Base-by-base conservation (phyloP, 352 stramenopile genomes). In the Albugo candida region DNA sequence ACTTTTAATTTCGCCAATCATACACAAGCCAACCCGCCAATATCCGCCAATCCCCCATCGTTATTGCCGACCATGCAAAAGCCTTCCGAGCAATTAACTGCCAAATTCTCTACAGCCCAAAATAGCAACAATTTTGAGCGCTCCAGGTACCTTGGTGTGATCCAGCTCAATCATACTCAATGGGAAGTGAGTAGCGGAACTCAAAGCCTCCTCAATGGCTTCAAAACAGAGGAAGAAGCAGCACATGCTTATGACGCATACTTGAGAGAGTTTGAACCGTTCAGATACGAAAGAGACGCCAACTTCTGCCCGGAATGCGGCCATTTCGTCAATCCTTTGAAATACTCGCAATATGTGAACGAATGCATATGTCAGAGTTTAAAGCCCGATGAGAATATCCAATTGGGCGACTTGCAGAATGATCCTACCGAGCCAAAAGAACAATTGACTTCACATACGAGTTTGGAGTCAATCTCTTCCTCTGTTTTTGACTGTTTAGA, bases 121-220 rank as follows among this genome's bases (percentile, higher is more conserved):
- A 31, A 31, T 8, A 31, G 3, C 24, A 8, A 3, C 24, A 8
- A 31, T 10, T 10, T 10, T 31, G 3, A 86, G 65, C 88, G 76
- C n/a, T 88, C 79, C 63, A 86, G 87, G 59, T 92, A 83, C 45
- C 71, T 74, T 11, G 76, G 75, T 14, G 75, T 92, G 35, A 88
- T 75, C 11, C 73, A 86, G 53, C 88, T 76, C 20, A 92, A 72
- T 51, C 87, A 89, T 58, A 87, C 71, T 13, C 82, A 70, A 27
- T 92, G 76, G 79, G 74, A 76, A n/a, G 75, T 75, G 51, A 88
- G 87, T 59, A 87, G 88, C 67, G 85, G 67, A 38, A 73, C 78
- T 46, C 88, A 92, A 59, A 71, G 76, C 39, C 86, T 92, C 49
- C 85, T 74, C 17, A 92, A 87, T 63, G 88, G 70, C 20, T 92